Conservation (phyloP, 306 rosid genomes). For the Erythrophleum fordii region DNA sequence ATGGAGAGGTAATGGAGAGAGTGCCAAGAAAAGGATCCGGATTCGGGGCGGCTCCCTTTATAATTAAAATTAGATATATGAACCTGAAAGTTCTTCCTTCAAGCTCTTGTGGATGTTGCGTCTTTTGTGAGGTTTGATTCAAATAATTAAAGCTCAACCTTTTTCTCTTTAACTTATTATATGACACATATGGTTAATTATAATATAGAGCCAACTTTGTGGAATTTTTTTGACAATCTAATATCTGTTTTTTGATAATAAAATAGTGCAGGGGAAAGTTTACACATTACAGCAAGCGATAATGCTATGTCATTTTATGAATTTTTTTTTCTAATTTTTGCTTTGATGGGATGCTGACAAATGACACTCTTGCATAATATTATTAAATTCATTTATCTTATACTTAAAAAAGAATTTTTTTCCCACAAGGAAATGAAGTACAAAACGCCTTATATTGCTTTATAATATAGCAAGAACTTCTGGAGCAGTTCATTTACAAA, state of each 20-base stretch:
- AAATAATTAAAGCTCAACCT: slow-evolving; percentile 22
- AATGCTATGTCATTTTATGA: background rate
- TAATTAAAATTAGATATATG: background rate
- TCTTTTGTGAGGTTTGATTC: slow-evolving; percentile 1
- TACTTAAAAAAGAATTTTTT: background rate
- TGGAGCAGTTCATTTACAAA: too few relatives aligned
- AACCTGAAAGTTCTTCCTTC: background rate
- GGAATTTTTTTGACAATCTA: background rate
- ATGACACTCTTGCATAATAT: background rate
- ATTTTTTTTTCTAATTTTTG: background rate
- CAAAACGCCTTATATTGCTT: too few relatives aligned
- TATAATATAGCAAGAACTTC: too few relatives aligned
- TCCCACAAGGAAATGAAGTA: background rate
- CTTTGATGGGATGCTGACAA: background rate
- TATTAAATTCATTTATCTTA: background rate
- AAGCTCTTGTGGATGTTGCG: background rate
- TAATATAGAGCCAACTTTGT: background rate
- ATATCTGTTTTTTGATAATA: background rate
- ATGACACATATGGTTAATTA: background rate
- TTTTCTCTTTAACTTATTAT: background rate
- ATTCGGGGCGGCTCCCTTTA: background rate
- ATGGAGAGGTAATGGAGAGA: too few relatives aligned
- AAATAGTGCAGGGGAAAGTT: background rate
- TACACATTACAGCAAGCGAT: background rate
- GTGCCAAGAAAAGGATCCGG: too few relatives aligned